Conservation (phyloP, 2,329 filamentous ascomycete genomes). For the Sordariomycetes sp. region DNA sequence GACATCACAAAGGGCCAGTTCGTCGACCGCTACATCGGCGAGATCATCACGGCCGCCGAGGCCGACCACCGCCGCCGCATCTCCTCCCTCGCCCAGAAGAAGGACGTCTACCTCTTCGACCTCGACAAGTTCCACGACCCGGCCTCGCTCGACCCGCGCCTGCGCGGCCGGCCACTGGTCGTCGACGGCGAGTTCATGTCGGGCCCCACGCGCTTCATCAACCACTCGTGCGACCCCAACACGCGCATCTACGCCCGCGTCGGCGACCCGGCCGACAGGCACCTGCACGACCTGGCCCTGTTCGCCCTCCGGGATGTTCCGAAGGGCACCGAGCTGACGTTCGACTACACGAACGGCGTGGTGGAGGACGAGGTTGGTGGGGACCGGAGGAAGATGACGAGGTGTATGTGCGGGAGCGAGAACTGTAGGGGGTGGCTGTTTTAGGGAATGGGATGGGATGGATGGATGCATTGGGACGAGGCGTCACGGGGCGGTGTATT, state of each 20-base stretch:
- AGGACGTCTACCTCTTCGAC: slow-evolving; percentile 69
- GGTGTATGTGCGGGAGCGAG: slow-evolving; percentile 50
- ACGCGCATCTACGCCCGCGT: slow-evolving; percentile 70
- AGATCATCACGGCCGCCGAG: slow-evolving; percentile 53
- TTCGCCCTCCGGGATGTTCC: slow-evolving; percentile 61
- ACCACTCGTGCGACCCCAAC: slow-evolving; percentile 73
- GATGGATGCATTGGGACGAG: not conserved
- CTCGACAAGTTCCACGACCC: slow-evolving; percentile 69
- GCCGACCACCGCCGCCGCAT: slow-evolving; percentile 52
- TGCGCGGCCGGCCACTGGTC: slow-evolving; percentile 45
- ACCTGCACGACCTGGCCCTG: slow-evolving; percentile 66
- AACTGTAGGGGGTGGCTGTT: slow-evolving; percentile 60
- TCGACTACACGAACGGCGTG: slow-evolving; percentile 66
- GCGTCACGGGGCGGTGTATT: not conserved
- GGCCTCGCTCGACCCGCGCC: slow-evolving; percentile 41
- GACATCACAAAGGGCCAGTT: slow-evolving; percentile 64
- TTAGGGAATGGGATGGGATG: not conserved
- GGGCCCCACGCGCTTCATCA: slow-evolving; percentile 71
- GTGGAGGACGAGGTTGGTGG: slow-evolving; percentile 39
- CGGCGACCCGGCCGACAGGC: slow-evolving; percentile 63
- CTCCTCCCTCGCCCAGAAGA: slow-evolving; percentile 46
- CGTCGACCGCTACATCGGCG: slow-evolving; percentile 69
- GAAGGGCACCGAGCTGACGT: slow-evolving; percentile 60
- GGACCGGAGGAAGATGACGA: slow-evolving; percentile 37
- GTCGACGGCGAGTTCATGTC: slow-evolving; percentile 68